Base-by-base conservation (phyloP, 169 alveolate species). In the Plasmodium coatneyi region DNA sequence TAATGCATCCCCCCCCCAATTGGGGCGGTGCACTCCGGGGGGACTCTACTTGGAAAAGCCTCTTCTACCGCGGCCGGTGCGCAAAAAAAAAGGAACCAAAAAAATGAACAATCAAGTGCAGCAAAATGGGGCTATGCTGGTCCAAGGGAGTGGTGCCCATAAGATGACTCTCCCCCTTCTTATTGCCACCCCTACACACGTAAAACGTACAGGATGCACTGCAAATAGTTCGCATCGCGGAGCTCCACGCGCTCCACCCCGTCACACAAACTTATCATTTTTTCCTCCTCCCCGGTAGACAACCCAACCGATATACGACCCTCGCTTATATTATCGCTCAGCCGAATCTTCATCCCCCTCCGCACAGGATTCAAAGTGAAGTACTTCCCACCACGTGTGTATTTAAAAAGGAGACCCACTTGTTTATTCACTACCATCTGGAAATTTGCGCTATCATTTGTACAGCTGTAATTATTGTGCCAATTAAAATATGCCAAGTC, bases 401-500 rank as follows among this genome's bases (percentile, higher is more conserved):
- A 84, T 46, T 87, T 87, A 87, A 87, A 87, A 25, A 87, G 56
- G 30, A 87, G 46, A 34, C 93, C 93, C n/a, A 78, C 71, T 78
- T 71, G 79, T 79, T 87, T 87, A 71, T 87, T 87, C 30, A 87
- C 81, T 5, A 87, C 56, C 9, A 87, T 78, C 80, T 87, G 74
- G 49, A 54, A 87, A 60, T 87, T 87, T 56, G 56, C 93, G 71
- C 87, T 87, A 49, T 54, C 66, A 66, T 87, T 87, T 34, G 93
- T 87, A 30, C 89, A 87, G 30, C 70, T 80, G 80, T 87, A 87
- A 56, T 87, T 87, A 49, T 87, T 87, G 43, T 87, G 80, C 93
- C 93, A 87, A 14, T 87, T 87, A 28, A 78, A 87, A 22, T 87
- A 87, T 54, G 93, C 80, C 16, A 87, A 60, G 46, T 87, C 93